Conservation (phyloP, 2,329 filamentous ascomycete genomes). For the Karstenula rhodostoma region DNA sequence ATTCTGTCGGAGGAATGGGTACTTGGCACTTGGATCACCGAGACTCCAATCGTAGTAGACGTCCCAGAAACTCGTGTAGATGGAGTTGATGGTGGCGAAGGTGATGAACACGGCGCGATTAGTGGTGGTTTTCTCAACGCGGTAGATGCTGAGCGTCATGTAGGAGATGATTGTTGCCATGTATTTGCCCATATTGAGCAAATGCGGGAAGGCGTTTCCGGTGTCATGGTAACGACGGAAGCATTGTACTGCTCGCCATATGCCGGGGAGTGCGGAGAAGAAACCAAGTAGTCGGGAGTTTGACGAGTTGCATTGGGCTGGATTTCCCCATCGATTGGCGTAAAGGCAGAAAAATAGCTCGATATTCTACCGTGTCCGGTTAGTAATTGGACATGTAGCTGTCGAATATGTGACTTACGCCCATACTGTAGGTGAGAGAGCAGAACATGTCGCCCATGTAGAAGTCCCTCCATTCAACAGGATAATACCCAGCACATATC, state of each 20-base stretch:
- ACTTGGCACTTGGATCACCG: slow-evolving; percentile 76
- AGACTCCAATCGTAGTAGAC: slow-evolving; percentile 95
- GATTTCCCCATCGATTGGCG: slow-evolving; percentile 76
- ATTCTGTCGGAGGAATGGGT: slow-evolving; percentile 71
- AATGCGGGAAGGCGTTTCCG: slow-evolving; percentile 85
- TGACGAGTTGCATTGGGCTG: slow-evolving; percentile 81
- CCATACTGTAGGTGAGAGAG: slow-evolving; percentile 88
- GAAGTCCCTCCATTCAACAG: slow-evolving; percentile 9
- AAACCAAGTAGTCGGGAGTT: slow-evolving; percentile 87
- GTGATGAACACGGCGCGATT: slow-evolving; percentile 77
- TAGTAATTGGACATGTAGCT: slow-evolving; percentile 4
- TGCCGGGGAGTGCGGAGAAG: slow-evolving; percentile 80
- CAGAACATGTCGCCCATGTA: slow-evolving; percentile 91
- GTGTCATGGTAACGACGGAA: slow-evolving; percentile 89
- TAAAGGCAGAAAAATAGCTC: slow-evolving; percentile 96
- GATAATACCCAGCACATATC: slow-evolving; percentile 22
- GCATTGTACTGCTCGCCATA: slow-evolving; percentile 92
- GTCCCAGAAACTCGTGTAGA: slow-evolving; percentile 92
- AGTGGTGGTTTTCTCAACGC: slow-evolving; percentile 69
- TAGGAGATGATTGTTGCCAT: slow-evolving; percentile 82
- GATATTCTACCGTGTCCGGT: slow-evolving; percentile 67
- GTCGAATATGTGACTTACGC: slow-evolving; percentile 64
- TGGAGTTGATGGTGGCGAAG: slow-evolving; percentile 80
- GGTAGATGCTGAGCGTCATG: slow-evolving; percentile 81
- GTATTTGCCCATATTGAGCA: slow-evolving; percentile 94